A percentile compares a stretch with the other conserved stretches of the same genome.
Evolutionary conservation across 2,329 filamentous ascomycete species (phyloP).

Genomic region (Epicoccum nigrum): DNA sequence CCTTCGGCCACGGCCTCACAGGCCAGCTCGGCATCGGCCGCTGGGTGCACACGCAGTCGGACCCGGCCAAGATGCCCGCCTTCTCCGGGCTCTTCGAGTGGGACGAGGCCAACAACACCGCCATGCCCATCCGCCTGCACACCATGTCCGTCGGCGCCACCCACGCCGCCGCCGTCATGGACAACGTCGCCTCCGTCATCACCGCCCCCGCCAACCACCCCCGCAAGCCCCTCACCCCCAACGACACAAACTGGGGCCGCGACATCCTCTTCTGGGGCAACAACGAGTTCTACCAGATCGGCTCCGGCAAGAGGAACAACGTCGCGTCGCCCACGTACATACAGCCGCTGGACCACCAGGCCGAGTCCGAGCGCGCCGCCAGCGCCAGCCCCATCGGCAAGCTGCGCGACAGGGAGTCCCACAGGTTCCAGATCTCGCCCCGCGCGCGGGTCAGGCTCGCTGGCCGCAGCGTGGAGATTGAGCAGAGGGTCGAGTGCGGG

Average conservation of each 20-base stretch:
- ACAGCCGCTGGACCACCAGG: slow-evolving; percentile 71
- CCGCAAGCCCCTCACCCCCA: slow-evolving; percentile 52
- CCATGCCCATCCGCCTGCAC: slow-evolving; percentile 78
- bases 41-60: slow-evolving; percentile 85
- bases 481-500: slow-evolving; percentile 89
- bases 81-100: slow-evolving; percentile 87
- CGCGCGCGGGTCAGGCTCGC: slow-evolving; percentile 71
- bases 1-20: slow-evolving; percentile 83
- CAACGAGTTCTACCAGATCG: slow-evolving; percentile 92
- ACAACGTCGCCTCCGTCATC: slow-evolving; percentile 75
- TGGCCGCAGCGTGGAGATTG: slow-evolving; percentile 74
- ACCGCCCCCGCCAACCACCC: slow-evolving; percentile 48
- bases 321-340: slow-evolving; percentile 77
- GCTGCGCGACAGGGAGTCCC: slow-evolving; percentile 68
- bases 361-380: slow-evolving; percentile 53
- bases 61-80: slow-evolving; percentile 78
- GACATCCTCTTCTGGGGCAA: slow-evolving; percentile 94
- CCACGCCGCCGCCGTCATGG: slow-evolving; percentile 82
- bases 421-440: slow-evolving; percentile 83
- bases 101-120: slow-evolving; percentile 71
- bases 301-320: slow-evolving; percentile 88
- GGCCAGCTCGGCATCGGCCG: slow-evolving; percentile 83
- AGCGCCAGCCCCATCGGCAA: slow-evolving; percentile 37
- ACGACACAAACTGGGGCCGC: slow-evolving; percentile 84
- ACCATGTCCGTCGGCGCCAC: slow-evolving; percentile 76